Evolutionary conservation across 208 protist species (phyloP), one percentile per base, ranked within the genome.

Genomic region (Crithidia sp.): DNA sequence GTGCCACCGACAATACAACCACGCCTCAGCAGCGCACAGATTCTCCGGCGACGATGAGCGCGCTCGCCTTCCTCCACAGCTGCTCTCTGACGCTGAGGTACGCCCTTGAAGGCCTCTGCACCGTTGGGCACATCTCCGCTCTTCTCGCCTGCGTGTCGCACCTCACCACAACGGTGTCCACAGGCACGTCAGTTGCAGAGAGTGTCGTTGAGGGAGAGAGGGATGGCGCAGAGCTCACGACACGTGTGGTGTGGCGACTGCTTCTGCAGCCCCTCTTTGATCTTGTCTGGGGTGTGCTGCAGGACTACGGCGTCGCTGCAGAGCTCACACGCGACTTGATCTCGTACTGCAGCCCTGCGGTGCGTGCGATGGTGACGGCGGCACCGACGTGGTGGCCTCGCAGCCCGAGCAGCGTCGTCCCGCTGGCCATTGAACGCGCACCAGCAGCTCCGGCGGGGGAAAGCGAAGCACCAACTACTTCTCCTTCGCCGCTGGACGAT

Each of bases 191-290:
- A 28, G 28, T 28, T 28, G 28, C 28, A 28, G 28, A 28, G 28
- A 28, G 28, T 28, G 28, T 28, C 28, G 28, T 28, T 28, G 28
- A 41, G 9, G 39, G 49, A 43, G 12, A 40, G 39, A 5, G 19
- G 47, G 10, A 14, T 39, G 40, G 12, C 13, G 36, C 17, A 60
- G 41, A 3, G 52, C 49, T 36, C 14, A 74, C 67, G 17, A n/a
- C 53, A 8, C 16, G 44, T 28, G 55, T 50, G 45, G 66, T 79
- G 61, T 79, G 74, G 74, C 3, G 7, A 12, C 28, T 70, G 28
- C 45, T 79, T 44, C 60, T 79, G 36, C 67, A 74, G 43, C 74
- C 74, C 8, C 62, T 79, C 8, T 79, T 79, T 50, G 74, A 79
- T 28, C 59, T 74, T 45, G 68, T 63, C 9, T 79, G 74, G 74